Evolutionary conservation across 148 eudicot species (phyloP), one percentile per base, ranked within the genome.

Genomic region (Silene conica): DNA sequence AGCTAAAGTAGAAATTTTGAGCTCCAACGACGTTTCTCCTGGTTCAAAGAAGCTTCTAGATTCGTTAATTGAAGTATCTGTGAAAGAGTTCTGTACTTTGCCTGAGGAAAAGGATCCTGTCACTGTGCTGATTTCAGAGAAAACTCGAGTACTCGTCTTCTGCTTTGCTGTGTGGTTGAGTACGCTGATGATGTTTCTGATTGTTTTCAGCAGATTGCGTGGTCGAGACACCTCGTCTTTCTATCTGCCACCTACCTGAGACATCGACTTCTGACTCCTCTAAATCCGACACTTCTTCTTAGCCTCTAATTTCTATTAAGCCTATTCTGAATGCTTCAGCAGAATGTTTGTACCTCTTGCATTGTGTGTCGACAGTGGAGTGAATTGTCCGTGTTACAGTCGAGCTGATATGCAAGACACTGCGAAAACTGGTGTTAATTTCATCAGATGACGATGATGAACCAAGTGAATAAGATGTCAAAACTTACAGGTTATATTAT

Each of bases 211-310:
- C 22, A 38, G 73, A 63, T 75, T 28, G 48, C 73, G 74, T 3
- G 21, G 67, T 15, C 58, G 56, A 77, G 73, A 69, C 76, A 68
- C 85, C 21, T 72, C 46, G 48, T 70, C 63, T 74, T 75, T 62
- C 72, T 81, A 78, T 65, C 82, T 73, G 64, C 72, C 79, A 18
- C 89, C 90, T 73, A 85, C 90, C 45, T 89, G 86, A 89, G 63
- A 45, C 5, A 28, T 19, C 43, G 8, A 76, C 16, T 6, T 59
- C 67, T 23, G 80, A 77, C 63, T 6, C 2, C 43, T 7, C 3
- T 22, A 28, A 8, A 72, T 22, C 50, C 50, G 8, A 7, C 55
- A 3, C 55, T 50, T 13, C 55, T 50, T 13, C 14, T 1, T 50
- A 15, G 16, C n/a, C n/a, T 50, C 16, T 50, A 50, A 50, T 50